A percentile compares a stretch with the other conserved stretches of the same genome.
These are phyloP conservation scores for Tremellales sp. DNA, from an alignment of 1,284 basidiomycete genomes.

Conservation along the genomic window DNA sequence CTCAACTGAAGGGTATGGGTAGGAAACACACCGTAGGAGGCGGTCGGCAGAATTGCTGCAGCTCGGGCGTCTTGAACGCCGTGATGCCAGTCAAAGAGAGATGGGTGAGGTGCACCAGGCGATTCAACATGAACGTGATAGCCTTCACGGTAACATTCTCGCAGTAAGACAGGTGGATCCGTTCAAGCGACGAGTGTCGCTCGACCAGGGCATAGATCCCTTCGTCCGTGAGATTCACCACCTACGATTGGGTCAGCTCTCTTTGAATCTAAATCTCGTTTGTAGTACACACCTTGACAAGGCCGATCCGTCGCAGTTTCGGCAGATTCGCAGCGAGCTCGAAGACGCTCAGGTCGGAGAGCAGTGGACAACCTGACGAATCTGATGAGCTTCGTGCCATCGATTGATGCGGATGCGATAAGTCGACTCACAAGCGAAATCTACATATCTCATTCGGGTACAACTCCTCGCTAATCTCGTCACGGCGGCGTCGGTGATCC, in stretches of 20 bases:
- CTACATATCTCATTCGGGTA: constrained; percentile 91
- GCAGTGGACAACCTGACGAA: constrained; percentile 67
- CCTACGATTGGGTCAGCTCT: constrained; percentile 53
- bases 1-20: constrained; percentile 1
- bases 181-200: constrained; percentile 74
- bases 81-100: constrained; percentile 94
- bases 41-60: constrained; percentile 85
- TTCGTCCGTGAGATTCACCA: constrained; percentile 86
- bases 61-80: constrained; percentile 76
- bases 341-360: constrained; percentile 92
- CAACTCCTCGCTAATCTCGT: constrained; percentile 79
- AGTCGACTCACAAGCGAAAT: constrained; percentile 78
- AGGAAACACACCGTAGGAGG: constrained; percentile 68
- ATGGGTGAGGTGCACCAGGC: constrained; percentile 84
- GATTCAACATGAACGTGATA: constrained; percentile 83
- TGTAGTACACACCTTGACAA: constrained; percentile 68
- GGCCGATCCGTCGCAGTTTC: constrained; percentile 88
- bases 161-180: constrained; percentile 96
- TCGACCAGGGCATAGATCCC: constrained; percentile 80
- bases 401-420: neutral
- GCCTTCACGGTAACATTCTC: constrained; percentile 90
- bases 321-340: constrained; percentile 79
- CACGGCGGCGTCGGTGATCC: constrained; percentile 87
- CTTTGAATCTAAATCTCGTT: neutral
- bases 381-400: constrained; percentile 7